Conservation (phyloP, 768 basidiomycete genomes). For the Panellus pusillus region DNA sequence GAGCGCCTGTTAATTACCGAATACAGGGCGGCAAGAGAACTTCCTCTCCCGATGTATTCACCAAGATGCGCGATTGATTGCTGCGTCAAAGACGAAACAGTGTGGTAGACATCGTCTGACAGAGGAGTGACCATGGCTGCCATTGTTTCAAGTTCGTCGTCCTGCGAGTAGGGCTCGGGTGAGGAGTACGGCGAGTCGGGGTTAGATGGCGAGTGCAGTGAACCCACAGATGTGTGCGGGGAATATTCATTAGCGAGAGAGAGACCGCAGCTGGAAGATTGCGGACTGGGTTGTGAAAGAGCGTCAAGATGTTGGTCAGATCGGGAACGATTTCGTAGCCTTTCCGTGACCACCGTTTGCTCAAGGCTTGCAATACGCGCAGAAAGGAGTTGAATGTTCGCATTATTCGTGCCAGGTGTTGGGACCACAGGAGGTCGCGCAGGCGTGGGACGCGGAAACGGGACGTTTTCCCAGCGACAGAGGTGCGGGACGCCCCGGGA, state of each 20-base stretch:
- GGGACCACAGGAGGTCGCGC: slow-evolving; percentile 35
- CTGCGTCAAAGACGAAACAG: slow-evolving; percentile 42
- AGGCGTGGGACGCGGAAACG: slow-evolving; percentile 42
- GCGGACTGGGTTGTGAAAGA: slow-evolving; percentile 24
- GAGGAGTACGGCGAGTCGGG: slow-evolving; percentile 21
- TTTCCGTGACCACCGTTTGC: slow-evolving; percentile 25
- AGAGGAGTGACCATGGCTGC: slow-evolving; percentile 21
- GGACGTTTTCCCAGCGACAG: slow-evolving; percentile 47
- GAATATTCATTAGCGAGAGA: slow-evolving; percentile 16
- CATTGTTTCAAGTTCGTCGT: slow-evolving; percentile 18
- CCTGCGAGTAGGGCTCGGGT: slow-evolving; percentile 21
- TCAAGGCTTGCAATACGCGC: slow-evolving; percentile 30
- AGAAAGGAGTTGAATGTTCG: slow-evolving; percentile 25
- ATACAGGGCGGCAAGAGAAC: slow-evolving; percentile 46
- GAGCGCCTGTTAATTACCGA: slow-evolving; percentile 32
- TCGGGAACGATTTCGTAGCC: slow-evolving; percentile 5
- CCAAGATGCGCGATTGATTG: slow-evolving; percentile 47
- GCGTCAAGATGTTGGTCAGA: slow-evolving; percentile 15
- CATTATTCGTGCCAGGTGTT: slow-evolving; percentile 8
- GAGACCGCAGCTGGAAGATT: slow-evolving; percentile 18
- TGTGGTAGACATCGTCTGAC: slow-evolving; percentile 37
- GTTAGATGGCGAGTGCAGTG: slow-evolving; percentile 21
- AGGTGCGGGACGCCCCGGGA: slow-evolving; percentile 42
- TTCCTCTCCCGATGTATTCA: slow-evolving; percentile 51
- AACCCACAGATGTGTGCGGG: slow-evolving; percentile 17